A percentile compares a stretch with the other conserved stretches of the same genome.
phyloP scores from a whole-genome alignment of 208 protist species.

The Leptomonas pyrrhocoris region DNA sequence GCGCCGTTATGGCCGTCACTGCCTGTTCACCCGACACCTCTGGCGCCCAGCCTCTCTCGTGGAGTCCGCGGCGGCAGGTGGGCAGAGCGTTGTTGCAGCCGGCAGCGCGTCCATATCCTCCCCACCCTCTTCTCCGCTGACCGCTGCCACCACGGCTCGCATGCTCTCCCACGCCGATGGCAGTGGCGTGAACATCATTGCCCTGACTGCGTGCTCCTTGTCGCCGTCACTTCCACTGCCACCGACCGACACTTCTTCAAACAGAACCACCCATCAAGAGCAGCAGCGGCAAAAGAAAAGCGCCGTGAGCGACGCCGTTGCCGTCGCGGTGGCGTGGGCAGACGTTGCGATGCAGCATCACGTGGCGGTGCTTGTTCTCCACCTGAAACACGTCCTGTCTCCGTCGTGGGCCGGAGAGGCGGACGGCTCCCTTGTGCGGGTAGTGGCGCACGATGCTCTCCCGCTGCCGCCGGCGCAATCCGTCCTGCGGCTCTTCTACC shows the following conservation, averaged over 20 bases:
- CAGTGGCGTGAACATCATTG: constrained; percentile 24
- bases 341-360: constrained; percentile 28
- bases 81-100: background rate
- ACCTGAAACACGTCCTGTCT: constrained; percentile 8
- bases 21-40: constrained; percentile 47
- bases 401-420: constrained; percentile 4
- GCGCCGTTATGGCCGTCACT: constrained; percentile 29
- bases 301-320: constrained; percentile 13
- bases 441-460: constrained; percentile 39
- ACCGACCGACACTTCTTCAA: background rate
- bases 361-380: constrained; percentile 25
- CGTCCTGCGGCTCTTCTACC: constrained; percentile 43
- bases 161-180: constrained; percentile 22
- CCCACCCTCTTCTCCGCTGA: constrained; percentile 11
- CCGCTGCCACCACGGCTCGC: constrained; percentile 3
- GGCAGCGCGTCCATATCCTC: constrained; percentile 1
- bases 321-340: constrained; percentile 28
- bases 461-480: constrained; percentile 24
- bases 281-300: background rate
- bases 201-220: constrained; percentile 28
- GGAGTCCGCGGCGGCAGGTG: background rate
- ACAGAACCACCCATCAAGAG: too few relatives aligned
- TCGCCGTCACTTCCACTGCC: background rate
- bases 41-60: constrained; percentile 41
- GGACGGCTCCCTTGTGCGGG: constrained; percentile 19